Conservation (phyloP, 345 rosid species). For the Eutrema heterophyllum region DNA sequence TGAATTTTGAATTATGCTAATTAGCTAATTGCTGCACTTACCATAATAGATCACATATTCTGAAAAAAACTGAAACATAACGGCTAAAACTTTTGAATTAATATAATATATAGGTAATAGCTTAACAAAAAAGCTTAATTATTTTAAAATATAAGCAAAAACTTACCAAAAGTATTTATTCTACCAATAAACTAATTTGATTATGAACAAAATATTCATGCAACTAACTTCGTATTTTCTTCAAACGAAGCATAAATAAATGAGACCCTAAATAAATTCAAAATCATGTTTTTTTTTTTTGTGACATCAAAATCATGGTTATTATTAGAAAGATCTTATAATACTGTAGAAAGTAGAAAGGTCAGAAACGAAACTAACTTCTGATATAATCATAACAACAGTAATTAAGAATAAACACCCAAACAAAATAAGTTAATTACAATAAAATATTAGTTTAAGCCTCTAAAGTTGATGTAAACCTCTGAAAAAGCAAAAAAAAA, state of each 20-base stretch:
- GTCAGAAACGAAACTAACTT: neutral
- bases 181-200: neutral
- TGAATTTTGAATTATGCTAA: neutral
- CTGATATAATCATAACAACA: neutral
- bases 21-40: conserved; percentile 1
- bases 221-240: neutral
- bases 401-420: conserved; percentile 19
- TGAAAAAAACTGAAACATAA: neutral
- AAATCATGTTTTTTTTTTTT: neutral
- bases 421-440: neutral
- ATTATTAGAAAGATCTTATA: neutral
- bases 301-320: neutral
- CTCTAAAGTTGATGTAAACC: conserved; percentile 28
- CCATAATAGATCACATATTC: neutral
- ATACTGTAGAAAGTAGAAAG: conserved; percentile 13
- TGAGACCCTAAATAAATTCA: no score
- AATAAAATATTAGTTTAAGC: conserved; percentile 19
- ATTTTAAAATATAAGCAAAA: neutral
- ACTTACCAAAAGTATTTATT: neutral
- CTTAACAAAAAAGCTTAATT: no score
- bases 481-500: conserved; percentile 19
- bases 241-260: neutral
- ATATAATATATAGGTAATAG: neutral
- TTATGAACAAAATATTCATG: neutral
- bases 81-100: neutral